phyloP scores from a whole-genome alignment of 208 protist species.

The Angomonas deanei region DNA sequence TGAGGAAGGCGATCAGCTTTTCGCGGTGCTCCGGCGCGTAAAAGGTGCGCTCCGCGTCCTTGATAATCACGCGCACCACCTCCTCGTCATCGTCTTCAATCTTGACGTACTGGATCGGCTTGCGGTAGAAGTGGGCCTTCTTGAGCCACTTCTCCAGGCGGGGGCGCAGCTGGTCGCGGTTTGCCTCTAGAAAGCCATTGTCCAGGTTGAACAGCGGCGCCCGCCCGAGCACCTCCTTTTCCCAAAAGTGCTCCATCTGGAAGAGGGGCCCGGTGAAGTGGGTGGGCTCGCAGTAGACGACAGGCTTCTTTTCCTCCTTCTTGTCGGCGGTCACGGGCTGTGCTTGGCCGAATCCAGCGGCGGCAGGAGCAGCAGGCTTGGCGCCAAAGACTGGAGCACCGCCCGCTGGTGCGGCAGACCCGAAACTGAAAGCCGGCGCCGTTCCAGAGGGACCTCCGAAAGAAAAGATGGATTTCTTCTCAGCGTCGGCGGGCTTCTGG shows the following conservation, averaged over 20 bases:
- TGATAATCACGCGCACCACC: conserved; percentile 88
- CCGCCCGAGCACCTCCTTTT: conserved; percentile 59
- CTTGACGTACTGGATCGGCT: conserved; percentile 66
- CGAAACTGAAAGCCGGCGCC: background rate
- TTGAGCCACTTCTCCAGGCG: conserved; percentile 63
- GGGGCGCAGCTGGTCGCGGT: conserved; percentile 49
- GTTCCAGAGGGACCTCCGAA: no score
- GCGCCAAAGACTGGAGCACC: background rate
- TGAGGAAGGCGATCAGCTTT: conserved; percentile 72
- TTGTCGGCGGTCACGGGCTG: conserved; percentile 9
- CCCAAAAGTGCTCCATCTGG: conserved; percentile 79
- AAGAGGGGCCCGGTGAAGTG: conserved; percentile 81
- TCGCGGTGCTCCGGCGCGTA: conserved; percentile 61
- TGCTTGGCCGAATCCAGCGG: background rate
- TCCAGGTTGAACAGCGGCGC: conserved; percentile 78
- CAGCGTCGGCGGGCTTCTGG: background rate
- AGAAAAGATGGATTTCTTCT: conserved; percentile 4
- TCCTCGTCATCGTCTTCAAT: conserved; percentile 83
- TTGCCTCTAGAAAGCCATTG: conserved; percentile 67
- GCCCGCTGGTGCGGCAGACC: background rate
- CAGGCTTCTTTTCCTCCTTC: conserved; percentile 16
- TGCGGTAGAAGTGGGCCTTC: conserved; percentile 51
- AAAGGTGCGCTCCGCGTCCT: conserved; percentile 86
- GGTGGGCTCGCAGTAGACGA: conserved; percentile 49
- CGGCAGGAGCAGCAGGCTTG: background rate